These are phyloP conservation scores for Coemansia sp. DNA, from an alignment of 192 early-diverging fungal species.

Conservation along the genomic window DNA sequence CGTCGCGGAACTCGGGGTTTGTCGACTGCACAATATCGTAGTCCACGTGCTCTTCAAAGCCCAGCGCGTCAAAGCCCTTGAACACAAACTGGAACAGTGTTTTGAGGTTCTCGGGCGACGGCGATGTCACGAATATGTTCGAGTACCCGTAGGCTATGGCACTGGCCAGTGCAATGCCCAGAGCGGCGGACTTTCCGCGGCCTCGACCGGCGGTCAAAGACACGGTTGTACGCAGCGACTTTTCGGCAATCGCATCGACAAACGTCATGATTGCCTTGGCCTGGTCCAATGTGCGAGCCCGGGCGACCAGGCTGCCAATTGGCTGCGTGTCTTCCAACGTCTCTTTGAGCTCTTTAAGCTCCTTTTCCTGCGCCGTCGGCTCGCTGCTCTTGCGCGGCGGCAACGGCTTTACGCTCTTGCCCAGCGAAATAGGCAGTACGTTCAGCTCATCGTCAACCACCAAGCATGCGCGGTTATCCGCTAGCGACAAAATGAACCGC, in stretches of 20 bases:
- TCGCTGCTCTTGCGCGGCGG: slow-evolving; percentile 47
- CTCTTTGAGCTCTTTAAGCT: slow-evolving; percentile 79
- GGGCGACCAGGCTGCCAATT: slow-evolving; percentile 78
- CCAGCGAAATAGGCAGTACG: slow-evolving; percentile 89
- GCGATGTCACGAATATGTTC: slow-evolving; percentile 98
- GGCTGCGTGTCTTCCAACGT: slow-evolving; percentile 91
- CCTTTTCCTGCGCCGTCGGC: slow-evolving; percentile 39
- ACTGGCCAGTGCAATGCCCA: slow-evolving; percentile 91
- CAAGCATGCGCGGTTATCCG: slow-evolving; percentile 80
- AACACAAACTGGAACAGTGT: slow-evolving; percentile 98
- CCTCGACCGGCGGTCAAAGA: slow-evolving; percentile 93
- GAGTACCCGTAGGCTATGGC: slow-evolving; percentile 98
- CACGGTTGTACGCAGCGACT: slow-evolving; percentile 87
- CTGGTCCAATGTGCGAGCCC: slow-evolving; percentile 89
- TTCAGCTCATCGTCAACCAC: slow-evolving; percentile 99
- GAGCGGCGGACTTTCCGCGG: slow-evolving; percentile 94
- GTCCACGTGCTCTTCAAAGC: slow-evolving; percentile 98
- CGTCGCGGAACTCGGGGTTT: slow-evolving; percentile 92
- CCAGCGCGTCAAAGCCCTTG: slow-evolving; percentile 95
- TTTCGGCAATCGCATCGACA: slow-evolving; percentile 94
- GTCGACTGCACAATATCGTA: slow-evolving; percentile 99
- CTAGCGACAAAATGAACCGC: slow-evolving; percentile 93
- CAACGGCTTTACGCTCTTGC: slow-evolving; percentile 90
- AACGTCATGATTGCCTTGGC: slow-evolving; percentile 96
- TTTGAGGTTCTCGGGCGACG: slow-evolving; percentile 95